These are phyloP conservation scores for Sphaerosporella brunnea DNA, from an alignment of 495 filamentous ascomycete species.

Conservation along the genomic window DNA sequence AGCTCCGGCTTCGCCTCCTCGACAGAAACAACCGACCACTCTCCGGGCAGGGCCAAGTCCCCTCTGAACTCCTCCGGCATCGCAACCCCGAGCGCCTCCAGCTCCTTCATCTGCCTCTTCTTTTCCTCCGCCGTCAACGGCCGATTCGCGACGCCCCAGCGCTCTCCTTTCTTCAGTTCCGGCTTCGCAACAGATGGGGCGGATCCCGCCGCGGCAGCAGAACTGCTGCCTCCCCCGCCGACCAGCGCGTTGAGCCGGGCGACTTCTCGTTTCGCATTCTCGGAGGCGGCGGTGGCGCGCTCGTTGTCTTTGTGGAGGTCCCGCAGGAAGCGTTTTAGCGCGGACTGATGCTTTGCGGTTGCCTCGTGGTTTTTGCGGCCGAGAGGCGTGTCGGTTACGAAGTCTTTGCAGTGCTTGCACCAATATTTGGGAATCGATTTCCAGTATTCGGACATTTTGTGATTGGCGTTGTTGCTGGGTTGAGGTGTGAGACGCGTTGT, in stretches of 20 bases:
- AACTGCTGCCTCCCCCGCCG: slow-evolving; percentile 6
- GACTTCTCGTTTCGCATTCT: slow-evolving; percentile 73
- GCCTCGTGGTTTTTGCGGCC: slow-evolving; percentile 82
- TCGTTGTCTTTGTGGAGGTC: slow-evolving; percentile 72
- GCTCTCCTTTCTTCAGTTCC: not conserved
- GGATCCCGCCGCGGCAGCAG: slow-evolving; percentile 9
- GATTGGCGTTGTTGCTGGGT: no score
- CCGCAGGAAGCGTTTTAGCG: slow-evolving; percentile 74
- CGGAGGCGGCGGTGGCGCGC: slow-evolving; percentile 54
- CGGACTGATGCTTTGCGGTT: slow-evolving; percentile 70
- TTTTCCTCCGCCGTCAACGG: slow-evolving; percentile 45
- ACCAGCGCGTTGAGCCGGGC: slow-evolving; percentile 69
- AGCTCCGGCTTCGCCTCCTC: slow-evolving; percentile 23
- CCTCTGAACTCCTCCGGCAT: slow-evolving; percentile 62
- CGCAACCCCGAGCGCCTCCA: slow-evolving; percentile 70
- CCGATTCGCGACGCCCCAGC: slow-evolving; percentile 4
- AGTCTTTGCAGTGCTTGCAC: slow-evolving; percentile 93
- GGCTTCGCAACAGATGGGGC: slow-evolving; percentile 21
- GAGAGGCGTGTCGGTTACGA: slow-evolving; percentile 79
- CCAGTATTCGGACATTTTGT: slow-evolving; percentile 99
- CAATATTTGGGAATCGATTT: slow-evolving; percentile 92
- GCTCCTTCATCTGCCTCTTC: slow-evolving; percentile 68
- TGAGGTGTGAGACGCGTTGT: no score
- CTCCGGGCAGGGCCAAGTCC: slow-evolving; percentile 75
- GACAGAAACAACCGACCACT: slow-evolving; percentile 48